Evolutionary conservation across 164 flowering plant genomes (phyloP).

Genomic region (Vitis cinerea): DNA sequence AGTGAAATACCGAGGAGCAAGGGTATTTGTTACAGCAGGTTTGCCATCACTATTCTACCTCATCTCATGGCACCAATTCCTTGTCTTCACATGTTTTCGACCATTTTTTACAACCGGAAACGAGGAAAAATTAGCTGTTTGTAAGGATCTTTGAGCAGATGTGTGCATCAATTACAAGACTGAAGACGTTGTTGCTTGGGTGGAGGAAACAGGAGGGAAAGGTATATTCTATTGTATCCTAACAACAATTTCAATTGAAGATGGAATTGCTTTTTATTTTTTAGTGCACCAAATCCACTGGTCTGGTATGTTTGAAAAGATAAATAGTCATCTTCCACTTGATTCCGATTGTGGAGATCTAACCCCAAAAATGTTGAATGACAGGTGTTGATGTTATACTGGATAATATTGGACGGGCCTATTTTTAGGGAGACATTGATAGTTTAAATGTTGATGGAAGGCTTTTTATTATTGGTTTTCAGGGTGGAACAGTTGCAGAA

Average conservation of each 20-base stretch:
- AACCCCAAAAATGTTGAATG: background rate
- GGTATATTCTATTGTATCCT: conserved; percentile 34
- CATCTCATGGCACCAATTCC: background rate
- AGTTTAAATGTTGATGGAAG: conserved; percentile 81
- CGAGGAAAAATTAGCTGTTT: conserved; percentile 70
- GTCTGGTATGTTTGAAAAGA: too few relatives aligned
- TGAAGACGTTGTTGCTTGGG: conserved; percentile 85
- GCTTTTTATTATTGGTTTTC: conserved; percentile 76
- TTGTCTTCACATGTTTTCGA: background rate
- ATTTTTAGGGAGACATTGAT: conserved; percentile 71
- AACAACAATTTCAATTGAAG: background rate
- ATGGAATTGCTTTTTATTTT: background rate
- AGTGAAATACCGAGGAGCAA: conserved; percentile 67
- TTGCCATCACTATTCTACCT: background rate
- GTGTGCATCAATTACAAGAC: conserved; percentile 94
- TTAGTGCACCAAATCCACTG: background rate
- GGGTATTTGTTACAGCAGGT: conserved; percentile 95
- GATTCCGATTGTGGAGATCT: too few relatives aligned
- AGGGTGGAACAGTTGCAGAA: conserved; percentile 66
- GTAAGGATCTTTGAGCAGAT: conserved; percentile 91
- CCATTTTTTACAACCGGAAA: conserved; percentile 40
- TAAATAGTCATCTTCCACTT: too few relatives aligned
- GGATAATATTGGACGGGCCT: conserved; percentile 75
- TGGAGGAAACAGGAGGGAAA: conserved; percentile 89
- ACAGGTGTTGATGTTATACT: conserved; percentile 91